Conservation (phyloP, 331 rosid genomes). For the Arachis monticola region DNA sequence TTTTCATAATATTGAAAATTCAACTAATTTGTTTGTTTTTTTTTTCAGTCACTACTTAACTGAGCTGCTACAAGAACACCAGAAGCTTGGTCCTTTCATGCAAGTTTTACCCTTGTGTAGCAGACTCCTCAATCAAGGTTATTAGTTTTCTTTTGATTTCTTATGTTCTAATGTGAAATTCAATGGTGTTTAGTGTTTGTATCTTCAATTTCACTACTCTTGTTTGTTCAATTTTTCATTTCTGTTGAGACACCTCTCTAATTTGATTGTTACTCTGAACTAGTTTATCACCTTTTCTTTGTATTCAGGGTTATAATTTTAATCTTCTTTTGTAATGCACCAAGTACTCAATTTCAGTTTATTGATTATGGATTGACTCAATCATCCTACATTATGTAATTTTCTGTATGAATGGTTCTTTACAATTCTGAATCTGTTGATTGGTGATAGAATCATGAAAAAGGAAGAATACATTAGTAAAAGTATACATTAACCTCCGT, state of each 20-base stretch:
- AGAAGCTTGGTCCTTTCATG: constrained; percentile 89
- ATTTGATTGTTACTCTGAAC: constrained; percentile 16
- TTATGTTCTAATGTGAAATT: neutral
- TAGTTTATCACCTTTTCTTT: constrained; percentile 21
- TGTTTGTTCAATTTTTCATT: constrained; percentile 26
- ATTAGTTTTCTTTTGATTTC: constrained; percentile 28
- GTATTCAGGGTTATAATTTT: neutral
- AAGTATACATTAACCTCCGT: no score
- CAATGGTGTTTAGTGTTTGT: constrained; percentile 2
- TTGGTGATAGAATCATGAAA: neutral
- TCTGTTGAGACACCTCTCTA: neutral
- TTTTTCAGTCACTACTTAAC: constrained; percentile 77
- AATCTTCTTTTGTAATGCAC: constrained; percentile 16
- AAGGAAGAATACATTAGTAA: neutral
- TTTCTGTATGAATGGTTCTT: neutral
- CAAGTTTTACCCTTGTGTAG: constrained; percentile 89
- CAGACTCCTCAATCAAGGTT: constrained; percentile 95
- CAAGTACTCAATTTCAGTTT: constrained; percentile 3
- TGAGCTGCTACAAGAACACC: constrained; percentile 87
- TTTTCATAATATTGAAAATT: neutral
- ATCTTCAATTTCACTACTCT: constrained; percentile 22
- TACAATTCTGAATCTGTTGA: constrained; percentile 10
- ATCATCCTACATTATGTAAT: neutral
- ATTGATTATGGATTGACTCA: constrained; percentile 11
- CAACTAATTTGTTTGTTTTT: constrained; percentile 30